phyloP scores from a whole-genome alignment of 345 rosid species.

The Lenwebbia sp. region DNA sequence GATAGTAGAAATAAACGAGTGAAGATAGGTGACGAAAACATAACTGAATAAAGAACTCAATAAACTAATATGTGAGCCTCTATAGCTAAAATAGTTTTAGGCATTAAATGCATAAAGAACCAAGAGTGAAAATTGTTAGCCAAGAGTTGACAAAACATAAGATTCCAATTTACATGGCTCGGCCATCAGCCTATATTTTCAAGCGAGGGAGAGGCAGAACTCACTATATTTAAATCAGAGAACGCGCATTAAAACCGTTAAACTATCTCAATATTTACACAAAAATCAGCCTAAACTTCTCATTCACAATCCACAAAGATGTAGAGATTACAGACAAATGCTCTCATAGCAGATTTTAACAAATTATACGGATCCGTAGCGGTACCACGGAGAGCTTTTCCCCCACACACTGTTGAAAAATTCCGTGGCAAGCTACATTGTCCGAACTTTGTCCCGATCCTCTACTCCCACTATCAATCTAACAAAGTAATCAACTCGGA shows the following conservation, averaged over 20 bases:
- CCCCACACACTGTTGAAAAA: neutral
- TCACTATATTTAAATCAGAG: neutral
- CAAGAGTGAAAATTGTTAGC: neutral
- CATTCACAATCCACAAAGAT: neutral
- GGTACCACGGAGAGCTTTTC: neutral
- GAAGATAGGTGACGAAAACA: conserved; percentile 2
- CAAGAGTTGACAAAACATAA: neutral
- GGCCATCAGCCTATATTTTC: neutral
- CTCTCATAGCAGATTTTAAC: neutral
- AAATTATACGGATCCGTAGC: neutral
- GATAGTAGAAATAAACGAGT: conserved; percentile 1
- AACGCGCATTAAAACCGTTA: neutral
- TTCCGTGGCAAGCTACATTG: neutral
- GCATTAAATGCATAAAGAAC: neutral
- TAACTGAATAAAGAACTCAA: neutral
- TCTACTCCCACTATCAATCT: neutral
- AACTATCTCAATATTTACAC: neutral
- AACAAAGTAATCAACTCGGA: neutral
- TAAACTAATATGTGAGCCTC: neutral
- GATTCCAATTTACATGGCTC: neutral
- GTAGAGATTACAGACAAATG: neutral
- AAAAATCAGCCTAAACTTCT: neutral
- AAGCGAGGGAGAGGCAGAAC: neutral
- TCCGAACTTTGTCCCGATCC: neutral
- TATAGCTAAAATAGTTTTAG: neutral